A percentile compares a stretch with the other conserved stretches of the same genome.
Evolutionary conservation across 1,139 yeast species (phyloP).

Genomic region (Sugiyamaella paludigena): DNA sequence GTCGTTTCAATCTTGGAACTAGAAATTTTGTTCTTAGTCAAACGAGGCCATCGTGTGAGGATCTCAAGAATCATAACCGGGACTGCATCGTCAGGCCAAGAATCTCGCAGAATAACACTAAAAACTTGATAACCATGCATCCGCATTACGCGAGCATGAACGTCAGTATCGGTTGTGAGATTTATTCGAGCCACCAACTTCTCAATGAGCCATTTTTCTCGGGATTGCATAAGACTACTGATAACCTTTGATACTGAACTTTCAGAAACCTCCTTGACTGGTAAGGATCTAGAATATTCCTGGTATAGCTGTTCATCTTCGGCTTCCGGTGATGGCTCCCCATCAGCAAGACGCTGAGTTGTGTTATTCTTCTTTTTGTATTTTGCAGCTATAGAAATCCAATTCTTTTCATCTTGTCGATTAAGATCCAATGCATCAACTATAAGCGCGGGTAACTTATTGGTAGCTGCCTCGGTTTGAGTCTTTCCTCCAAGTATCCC

Average conservation of each 20-base stretch:
- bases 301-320: conserved; percentile 40
- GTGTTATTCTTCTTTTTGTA: conserved; percentile 45
- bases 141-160: conserved; percentile 61
- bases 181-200: conserved; percentile 68
- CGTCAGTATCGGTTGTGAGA: conserved; percentile 52
- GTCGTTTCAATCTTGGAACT: conserved; percentile 72
- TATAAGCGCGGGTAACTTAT: conserved; percentile 74
- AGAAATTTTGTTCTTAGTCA: conserved; percentile 79
- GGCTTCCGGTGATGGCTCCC: conserved; percentile 12
- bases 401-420: conserved; percentile 44
- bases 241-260: conserved; percentile 70
- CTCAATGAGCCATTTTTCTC: conserved; percentile 62
- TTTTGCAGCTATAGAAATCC: conserved; percentile 31
- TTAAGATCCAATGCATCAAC: conserved; percentile 86
- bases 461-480: conserved; percentile 87
- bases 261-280: conserved; percentile 49
- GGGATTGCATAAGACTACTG: conserved; percentile 76
- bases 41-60: conserved; percentile 70
- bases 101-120: conserved; percentile 53
- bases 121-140: conserved; percentile 88
- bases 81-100: conserved; percentile 39
- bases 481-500: conserved; percentile 96
- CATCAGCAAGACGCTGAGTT: neutral
- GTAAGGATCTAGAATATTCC: conserved; percentile 60
- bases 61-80: conserved; percentile 50